Evolutionary conservation across 768 basidiomycete species (phyloP).

Genomic region (Nidularia sp.): DNA sequence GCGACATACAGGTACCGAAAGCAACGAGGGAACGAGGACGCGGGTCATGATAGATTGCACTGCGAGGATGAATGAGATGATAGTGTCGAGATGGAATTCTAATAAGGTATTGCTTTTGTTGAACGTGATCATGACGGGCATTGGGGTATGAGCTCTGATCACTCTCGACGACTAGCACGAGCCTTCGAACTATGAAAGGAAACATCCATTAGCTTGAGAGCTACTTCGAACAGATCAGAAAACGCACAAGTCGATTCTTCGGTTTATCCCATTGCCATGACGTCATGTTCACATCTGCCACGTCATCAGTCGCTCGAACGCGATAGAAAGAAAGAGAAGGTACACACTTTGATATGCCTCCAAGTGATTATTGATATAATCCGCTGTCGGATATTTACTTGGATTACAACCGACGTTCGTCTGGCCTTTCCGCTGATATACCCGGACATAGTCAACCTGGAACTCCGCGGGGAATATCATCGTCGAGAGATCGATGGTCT

Average conservation of each 20-base stretch:
- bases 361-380: slow-evolving; percentile 54
- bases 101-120: no score
- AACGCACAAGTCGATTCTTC: slow-evolving; percentile 28
- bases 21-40: no score
- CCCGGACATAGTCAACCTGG: slow-evolving; percentile 75
- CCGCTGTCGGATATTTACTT: slow-evolving; percentile 55
- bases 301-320: background rate
- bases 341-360: slow-evolving; percentile 57
- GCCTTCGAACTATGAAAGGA: no score
- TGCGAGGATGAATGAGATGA: no score
- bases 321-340: no score
- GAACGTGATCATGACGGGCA: no score
- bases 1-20: no score
- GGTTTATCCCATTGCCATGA: slow-evolving; percentile 38
- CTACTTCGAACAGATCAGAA: background rate
- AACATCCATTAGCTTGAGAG: no score
- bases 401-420: slow-evolving; percentile 69
- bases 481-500: slow-evolving; percentile 46
- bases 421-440: slow-evolving; percentile 64
- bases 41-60: no score
- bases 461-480: slow-evolving; percentile 70
- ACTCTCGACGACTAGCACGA: no score
- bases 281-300: slow-evolving; percentile 36
- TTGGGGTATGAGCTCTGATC: no score
- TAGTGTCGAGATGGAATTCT: no score